Evolutionary conservation across 2,329 filamentous ascomycete genomes (phyloP).

Genomic region (Fusarium beomiforme): DNA sequence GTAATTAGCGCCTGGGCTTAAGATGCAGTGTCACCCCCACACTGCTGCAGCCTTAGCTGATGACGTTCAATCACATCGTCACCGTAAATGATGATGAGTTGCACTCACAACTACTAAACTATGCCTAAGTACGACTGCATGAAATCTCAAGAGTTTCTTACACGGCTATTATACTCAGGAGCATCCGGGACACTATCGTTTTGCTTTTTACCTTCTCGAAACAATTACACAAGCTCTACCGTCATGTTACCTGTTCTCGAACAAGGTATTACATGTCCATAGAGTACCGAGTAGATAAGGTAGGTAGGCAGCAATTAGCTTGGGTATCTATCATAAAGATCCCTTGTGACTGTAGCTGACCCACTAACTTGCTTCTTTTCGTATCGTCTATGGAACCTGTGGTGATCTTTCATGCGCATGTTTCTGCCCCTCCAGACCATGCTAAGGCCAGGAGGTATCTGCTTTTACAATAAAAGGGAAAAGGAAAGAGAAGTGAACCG

Average conservation of each 20-base stretch:
- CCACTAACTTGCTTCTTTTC: constrained; percentile 10
- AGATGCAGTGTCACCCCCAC: constrained; percentile 20
- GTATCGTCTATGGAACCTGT: not conserved
- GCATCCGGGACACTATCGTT: not conserved
- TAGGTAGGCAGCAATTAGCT: not conserved
- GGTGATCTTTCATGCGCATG: constrained; percentile 10
- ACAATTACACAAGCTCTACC: not conserved
- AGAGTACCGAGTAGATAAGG: no score
- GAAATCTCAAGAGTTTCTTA: not conserved
- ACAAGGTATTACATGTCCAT: not conserved
- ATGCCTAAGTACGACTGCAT: not conserved
- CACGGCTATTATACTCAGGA: not conserved
- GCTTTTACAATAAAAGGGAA: not conserved
- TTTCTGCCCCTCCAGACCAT: constrained; percentile 10
- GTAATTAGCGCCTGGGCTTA: constrained; percentile 13
- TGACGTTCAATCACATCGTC: constrained; percentile 16
- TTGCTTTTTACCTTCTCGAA: not conserved
- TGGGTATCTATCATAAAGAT: not conserved
- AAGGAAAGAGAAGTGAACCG: no score
- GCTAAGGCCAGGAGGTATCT: not conserved
- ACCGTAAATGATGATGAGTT: not conserved
- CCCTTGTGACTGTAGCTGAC: constrained; percentile 18
- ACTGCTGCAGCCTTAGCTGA: constrained; percentile 20
- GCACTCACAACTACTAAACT: not conserved
- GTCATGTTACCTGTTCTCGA: not conserved